These are phyloP conservation scores for Elaeis oleifera DNA, from an alignment of 202 grass and related monocot species.

Conservation along the genomic window DNA sequence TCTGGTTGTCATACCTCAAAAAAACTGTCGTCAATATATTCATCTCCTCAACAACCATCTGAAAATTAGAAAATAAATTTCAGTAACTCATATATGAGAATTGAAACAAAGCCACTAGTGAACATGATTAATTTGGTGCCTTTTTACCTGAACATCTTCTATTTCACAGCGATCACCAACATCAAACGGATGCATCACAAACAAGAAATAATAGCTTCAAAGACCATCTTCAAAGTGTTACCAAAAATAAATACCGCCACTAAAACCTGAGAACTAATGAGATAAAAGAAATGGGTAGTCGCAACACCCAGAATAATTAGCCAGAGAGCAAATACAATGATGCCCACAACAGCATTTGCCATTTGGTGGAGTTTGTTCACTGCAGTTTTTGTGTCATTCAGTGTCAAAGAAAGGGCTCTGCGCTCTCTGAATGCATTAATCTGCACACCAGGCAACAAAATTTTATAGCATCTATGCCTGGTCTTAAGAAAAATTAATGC, in stretches of 20 bases:
- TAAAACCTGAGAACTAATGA: constrained; percentile 71
- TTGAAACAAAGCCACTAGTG: not conserved
- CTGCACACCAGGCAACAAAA: constrained; percentile 19
- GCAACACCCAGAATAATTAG: constrained; percentile 73
- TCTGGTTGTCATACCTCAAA: constrained; percentile 70
- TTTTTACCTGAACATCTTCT: constrained; percentile 56
- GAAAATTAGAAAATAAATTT: constrained; percentile 14
- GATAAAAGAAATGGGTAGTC: constrained; percentile 66
- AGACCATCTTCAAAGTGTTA: constrained; percentile 77
- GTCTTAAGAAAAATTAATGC: too few relatives aligned
- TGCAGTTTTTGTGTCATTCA: constrained; percentile 89
- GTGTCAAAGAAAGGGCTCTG: constrained; percentile 66
- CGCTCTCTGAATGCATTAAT: constrained; percentile 72
- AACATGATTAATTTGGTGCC: not conserved
- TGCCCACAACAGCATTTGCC: constrained; percentile 43
- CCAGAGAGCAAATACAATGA: constrained; percentile 55
- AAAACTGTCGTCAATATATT: constrained; percentile 84
- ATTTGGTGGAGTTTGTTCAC: constrained; percentile 82
- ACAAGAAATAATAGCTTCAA: constrained; percentile 75
- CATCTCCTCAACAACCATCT: constrained; percentile 91
- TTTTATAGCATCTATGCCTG: too few relatives aligned
- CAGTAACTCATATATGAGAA: not conserved
- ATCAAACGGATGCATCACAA: constrained; percentile 83
- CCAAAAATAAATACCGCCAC: constrained; percentile 78
- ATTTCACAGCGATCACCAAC: constrained; percentile 81